Conservation (phyloP, 257 asterid genomes). For the Jaltomata sinuosa region DNA sequence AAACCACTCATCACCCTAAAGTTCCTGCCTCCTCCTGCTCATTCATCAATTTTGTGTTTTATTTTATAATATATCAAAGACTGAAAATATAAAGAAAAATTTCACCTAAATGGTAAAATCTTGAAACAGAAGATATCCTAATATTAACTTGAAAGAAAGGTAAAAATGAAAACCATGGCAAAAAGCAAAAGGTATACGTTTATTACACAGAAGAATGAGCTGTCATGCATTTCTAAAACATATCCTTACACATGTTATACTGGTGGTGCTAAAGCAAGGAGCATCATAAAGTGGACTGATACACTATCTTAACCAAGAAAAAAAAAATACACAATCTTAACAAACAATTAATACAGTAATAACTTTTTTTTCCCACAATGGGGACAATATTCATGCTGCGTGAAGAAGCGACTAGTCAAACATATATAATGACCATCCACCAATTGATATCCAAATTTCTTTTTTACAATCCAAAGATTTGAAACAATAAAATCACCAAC, state of each 20-base stretch:
- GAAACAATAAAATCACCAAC: neutral
- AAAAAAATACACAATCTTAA: no score
- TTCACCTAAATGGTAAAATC: neutral
- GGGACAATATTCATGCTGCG: constrained; percentile 13
- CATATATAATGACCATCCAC: neutral
- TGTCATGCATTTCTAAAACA: constrained; percentile 49
- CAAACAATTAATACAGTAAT: neutral
- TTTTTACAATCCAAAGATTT: neutral
- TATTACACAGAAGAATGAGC: constrained; percentile 45
- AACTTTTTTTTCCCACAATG: neutral
- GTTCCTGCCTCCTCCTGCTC: constrained; percentile 60
- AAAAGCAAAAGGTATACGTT: constrained; percentile 35
- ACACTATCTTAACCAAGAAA: neutral
- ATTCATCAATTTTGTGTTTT: neutral
- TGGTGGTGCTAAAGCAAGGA: constrained; percentile 1
- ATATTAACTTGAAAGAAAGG: neutral
- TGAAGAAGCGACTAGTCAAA: neutral
- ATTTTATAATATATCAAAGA: no score
- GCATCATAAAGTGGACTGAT: neutral
- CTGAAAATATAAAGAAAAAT: neutral
- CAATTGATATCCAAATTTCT: neutral
- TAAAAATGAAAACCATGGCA: constrained; percentile 10
- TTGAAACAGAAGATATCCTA: neutral
- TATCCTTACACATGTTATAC: constrained; percentile 5
- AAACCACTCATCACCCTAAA: constrained; percentile 62